phyloP scores from a whole-genome alignment of 768 basidiomycete genomes.

The Lentinula sp. region DNA sequence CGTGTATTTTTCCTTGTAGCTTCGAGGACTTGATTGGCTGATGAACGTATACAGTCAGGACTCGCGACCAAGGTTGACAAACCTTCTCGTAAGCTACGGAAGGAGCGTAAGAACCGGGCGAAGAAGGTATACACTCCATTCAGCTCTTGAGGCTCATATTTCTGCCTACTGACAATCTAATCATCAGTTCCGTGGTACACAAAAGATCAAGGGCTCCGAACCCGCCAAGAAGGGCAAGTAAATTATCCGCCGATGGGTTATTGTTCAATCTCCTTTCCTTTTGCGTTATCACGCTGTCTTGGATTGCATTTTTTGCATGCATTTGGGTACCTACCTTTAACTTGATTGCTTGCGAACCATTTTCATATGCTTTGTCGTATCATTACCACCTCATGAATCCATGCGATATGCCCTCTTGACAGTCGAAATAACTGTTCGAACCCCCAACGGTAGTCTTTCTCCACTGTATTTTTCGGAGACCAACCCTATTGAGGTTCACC shows the following conservation, averaged over 20 bases:
- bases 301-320: background rate
- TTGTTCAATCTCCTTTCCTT: background rate
- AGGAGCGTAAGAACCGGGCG: constrained; percentile 98
- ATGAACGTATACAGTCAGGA: constrained; percentile 45
- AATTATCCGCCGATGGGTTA: constrained; percentile 19
- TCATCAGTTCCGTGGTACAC: constrained; percentile 83
- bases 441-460: background rate
- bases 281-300: background rate
- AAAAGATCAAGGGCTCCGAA: constrained; percentile 91
- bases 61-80: constrained; percentile 75
- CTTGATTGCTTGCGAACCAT: background rate
- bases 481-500: too few species aligned
- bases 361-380: constrained; percentile 1
- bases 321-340: background rate
- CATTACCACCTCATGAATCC: constrained; percentile 2
- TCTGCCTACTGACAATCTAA: constrained; percentile 12
- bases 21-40: background rate
- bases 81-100: constrained; percentile 94
- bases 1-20: constrained; percentile 23
- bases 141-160: background rate
- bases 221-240: constrained; percentile 92
- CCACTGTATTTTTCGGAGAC: too few species aligned
- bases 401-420: constrained; percentile 6
- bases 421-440: background rate
- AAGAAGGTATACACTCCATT: constrained; percentile 77